phyloP scores from a whole-genome alignment of 2,329 filamentous ascomycete species.

The Aspergillus sp. region DNA sequence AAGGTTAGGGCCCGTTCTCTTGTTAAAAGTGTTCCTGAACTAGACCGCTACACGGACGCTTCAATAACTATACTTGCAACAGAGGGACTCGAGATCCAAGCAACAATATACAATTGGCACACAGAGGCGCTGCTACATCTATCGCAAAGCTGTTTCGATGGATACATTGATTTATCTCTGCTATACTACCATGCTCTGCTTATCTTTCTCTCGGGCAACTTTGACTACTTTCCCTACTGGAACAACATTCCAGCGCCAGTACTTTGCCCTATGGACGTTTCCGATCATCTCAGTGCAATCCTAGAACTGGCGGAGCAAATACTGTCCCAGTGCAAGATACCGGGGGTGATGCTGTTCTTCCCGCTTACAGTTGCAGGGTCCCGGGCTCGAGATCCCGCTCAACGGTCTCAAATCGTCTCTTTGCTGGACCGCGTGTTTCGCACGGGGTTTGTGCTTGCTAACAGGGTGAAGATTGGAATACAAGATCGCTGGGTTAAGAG shows the following conservation, averaged over 20 bases:
- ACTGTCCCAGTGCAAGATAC: neutral
- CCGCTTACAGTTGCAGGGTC: neutral
- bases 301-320: neutral
- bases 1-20: neutral
- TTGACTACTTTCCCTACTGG: slow-evolving; percentile 1
- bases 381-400: neutral
- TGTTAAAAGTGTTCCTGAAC: neutral
- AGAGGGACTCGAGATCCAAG: slow-evolving; percentile 1
- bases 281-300: neutral
- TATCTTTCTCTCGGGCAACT: slow-evolving; percentile 1
- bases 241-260: neutral
- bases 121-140: neutral
- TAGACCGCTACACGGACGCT: neutral
- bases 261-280: neutral
- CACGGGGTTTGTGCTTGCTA: neutral
- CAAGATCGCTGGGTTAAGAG: neutral
- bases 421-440: neutral
- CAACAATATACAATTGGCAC: neutral
- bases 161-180: neutral
- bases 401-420: neutral
- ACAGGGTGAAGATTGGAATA: neutral
- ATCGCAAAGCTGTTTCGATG: too few species aligned
- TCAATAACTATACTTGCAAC: neutral
- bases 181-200: slow-evolving; percentile 7
- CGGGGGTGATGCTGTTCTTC: neutral